These are phyloP conservation scores for Dactylorhiza incarnata DNA, from an alignment of 106 monocot genomes.

Conservation along the genomic window DNA sequence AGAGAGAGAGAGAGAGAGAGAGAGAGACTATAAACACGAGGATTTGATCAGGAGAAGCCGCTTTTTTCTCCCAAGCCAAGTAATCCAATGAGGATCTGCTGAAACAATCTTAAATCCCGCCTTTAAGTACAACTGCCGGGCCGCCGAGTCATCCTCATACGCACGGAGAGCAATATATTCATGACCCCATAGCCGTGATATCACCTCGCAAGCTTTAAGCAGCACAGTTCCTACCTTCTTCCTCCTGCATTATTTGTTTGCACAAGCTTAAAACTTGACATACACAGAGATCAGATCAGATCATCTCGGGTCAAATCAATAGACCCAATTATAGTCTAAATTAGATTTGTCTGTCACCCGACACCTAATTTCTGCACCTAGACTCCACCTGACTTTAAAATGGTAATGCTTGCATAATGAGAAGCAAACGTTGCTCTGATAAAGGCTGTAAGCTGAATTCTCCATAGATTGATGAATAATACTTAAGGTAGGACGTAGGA, in stretches of 20 bases:
- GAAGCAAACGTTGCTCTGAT: too few species aligned
- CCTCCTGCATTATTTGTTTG: conserved; percentile 36
- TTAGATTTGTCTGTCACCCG: background rate
- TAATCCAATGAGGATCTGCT: conserved; percentile 51
- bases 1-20: too few species aligned
- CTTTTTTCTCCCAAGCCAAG: conserved; percentile 50
- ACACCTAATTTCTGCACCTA: background rate
- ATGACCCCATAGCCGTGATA: conserved; percentile 47
- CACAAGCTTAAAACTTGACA: background rate
- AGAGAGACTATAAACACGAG: background rate
- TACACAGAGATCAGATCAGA: too few species aligned
- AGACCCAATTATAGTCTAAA: background rate
- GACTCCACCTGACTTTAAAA: background rate
- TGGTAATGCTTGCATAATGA: too few species aligned
- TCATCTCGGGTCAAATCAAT: too few species aligned
- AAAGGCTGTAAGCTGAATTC: too few species aligned
- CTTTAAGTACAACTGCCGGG: conserved; percentile 45
- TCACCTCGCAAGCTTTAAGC: conserved; percentile 67
- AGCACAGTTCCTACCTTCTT: conserved; percentile 60
- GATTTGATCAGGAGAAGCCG: conserved; percentile 77
- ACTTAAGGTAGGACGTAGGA: too few species aligned
- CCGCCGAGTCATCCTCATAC: conserved; percentile 74
- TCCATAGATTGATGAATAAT: too few species aligned
- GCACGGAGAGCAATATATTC: conserved; percentile 52
- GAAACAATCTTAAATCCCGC: conserved; percentile 65